phyloP scores from a whole-genome alignment of 805 yeast species.

The Teunomyces atbi region DNA sequence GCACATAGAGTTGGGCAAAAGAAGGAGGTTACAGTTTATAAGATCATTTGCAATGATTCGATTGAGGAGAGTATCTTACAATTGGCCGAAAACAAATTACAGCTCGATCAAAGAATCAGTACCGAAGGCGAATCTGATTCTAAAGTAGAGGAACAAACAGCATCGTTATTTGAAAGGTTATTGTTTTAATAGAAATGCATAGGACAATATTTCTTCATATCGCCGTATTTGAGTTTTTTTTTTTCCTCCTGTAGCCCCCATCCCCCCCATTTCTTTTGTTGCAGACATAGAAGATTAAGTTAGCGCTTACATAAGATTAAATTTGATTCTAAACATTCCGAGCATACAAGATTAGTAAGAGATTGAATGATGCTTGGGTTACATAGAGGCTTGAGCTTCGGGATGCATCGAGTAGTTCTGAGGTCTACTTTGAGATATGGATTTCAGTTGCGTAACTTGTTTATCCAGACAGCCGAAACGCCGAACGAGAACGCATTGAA shows the following conservation, averaged over 20 bases:
- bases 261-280: too few relatives aligned
- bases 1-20: slow-evolving; percentile 97
- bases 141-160: slow-evolving; percentile 51
- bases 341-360: not conserved
- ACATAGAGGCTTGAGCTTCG: not conserved
- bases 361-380: not conserved
- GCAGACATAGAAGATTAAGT: not conserved
- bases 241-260: too few relatives aligned
- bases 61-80: slow-evolving; percentile 87
- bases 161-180: slow-evolving; percentile 49
- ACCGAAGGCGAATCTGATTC: slow-evolving; percentile 34
- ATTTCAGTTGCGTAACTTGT: slow-evolving; percentile 30
- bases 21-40: slow-evolving; percentile 73
- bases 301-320: not conserved
- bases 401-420: not conserved
- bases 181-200: slow-evolving; percentile 29
- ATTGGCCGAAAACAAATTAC: slow-evolving; percentile 87
- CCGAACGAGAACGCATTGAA: slow-evolving; percentile 87
- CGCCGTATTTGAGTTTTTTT: too few relatives aligned
- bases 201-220: too few relatives aligned
- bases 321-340: not conserved
- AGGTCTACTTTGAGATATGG: not conserved
- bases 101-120: slow-evolving; percentile 69
- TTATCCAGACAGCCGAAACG: slow-evolving; percentile 80
- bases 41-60: slow-evolving; percentile 69